Percentiles rank a stretch among this genome's conserved stretches.
phyloP scores from a whole-genome alignment of 306 rosid genomes.

The Trifolium dubium region DNA sequence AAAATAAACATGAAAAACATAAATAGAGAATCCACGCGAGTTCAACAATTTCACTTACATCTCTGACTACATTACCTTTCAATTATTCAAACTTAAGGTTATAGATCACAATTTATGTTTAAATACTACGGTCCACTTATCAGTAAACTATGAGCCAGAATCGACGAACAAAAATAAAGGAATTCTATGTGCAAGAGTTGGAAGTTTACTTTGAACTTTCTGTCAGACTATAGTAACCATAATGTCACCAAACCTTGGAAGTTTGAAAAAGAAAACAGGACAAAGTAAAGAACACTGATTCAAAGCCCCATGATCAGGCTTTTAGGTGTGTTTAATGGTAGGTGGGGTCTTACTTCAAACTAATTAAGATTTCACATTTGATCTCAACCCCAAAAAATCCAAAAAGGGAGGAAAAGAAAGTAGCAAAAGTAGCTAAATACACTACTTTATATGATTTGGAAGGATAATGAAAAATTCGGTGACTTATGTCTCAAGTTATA shows the following conservation, averaged over 20 bases:
- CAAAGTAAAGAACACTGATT: constrained; percentile 41
- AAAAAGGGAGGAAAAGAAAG: background rate
- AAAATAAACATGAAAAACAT: too few species aligned
- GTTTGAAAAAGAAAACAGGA: constrained; percentile 40
- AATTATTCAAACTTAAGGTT: too few species aligned
- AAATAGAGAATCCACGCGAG: too few species aligned
- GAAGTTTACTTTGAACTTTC: constrained; percentile 40
- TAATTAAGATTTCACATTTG: constrained; percentile 30
- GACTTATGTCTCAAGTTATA: constrained; percentile 27
- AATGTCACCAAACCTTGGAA: constrained; percentile 40
- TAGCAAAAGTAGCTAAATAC: constrained; percentile 21
- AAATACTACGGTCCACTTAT: too few species aligned
- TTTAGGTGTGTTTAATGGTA: constrained; percentile 26
- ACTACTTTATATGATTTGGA: constrained; percentile 3
- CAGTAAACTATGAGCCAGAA: too few species aligned
- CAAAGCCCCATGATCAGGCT: constrained; percentile 43
- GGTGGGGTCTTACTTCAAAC: constrained; percentile 41
- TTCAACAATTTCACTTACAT: too few species aligned
- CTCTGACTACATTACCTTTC: too few species aligned
- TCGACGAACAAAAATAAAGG: too few species aligned
- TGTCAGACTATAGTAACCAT: constrained; percentile 40
- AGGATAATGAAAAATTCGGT: constrained; percentile 25
- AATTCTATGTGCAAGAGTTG: constrained; percentile 32
- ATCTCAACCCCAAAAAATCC: constrained; percentile 16
- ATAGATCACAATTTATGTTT: too few species aligned